Percentiles rank a stretch among this genome's conserved stretches.
phyloP scores from a whole-genome alignment of 2,329 filamentous ascomycete species.

The Akanthomyces muscarius region DNA sequence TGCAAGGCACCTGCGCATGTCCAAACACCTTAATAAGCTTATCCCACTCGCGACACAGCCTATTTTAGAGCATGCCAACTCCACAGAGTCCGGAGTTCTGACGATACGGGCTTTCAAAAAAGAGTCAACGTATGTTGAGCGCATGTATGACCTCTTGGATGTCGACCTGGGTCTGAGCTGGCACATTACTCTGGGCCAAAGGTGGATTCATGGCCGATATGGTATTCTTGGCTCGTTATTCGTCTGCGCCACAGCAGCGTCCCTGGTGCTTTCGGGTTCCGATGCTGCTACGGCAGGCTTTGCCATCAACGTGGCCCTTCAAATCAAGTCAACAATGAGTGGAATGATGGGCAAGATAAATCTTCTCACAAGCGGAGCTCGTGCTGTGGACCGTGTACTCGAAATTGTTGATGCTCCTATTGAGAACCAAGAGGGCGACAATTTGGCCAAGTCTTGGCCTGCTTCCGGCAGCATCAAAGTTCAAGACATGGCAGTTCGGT shows the following conservation, averaged over 20 bases:
- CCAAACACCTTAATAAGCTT: slow-evolving; percentile 12
- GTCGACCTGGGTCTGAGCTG: slow-evolving; percentile 1
- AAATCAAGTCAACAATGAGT: slow-evolving; percentile 12
- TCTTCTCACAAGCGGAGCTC: not conserved
- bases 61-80: slow-evolving; percentile 15
- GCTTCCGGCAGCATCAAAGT: not conserved
- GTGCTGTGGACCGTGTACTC: slow-evolving; percentile 7
- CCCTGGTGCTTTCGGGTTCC: not conserved
- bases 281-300: slow-evolving; percentile 15
- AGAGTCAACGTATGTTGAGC: not conserved
- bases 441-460: slow-evolving; percentile 9
- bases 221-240: slow-evolving; percentile 15
- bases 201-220: slow-evolving; percentile 14
- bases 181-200: slow-evolving; percentile 6
- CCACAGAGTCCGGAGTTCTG: slow-evolving; percentile 8
- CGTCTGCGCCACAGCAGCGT: slow-evolving; percentile 5
- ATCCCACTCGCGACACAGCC: slow-evolving; percentile 10
- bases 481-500: not conserved
- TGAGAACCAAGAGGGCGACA: slow-evolving; percentile 2
- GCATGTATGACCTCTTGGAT: slow-evolving; percentile 16
- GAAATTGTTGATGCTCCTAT: not conserved
- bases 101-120: slow-evolving; percentile 19
- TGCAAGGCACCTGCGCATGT: not conserved
- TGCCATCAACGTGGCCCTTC: slow-evolving; percentile 13
- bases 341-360: slow-evolving; percentile 6